Evolutionary conservation across 345 rosid genomes (phyloP).

Genomic region (Acer yangbiense): DNA sequence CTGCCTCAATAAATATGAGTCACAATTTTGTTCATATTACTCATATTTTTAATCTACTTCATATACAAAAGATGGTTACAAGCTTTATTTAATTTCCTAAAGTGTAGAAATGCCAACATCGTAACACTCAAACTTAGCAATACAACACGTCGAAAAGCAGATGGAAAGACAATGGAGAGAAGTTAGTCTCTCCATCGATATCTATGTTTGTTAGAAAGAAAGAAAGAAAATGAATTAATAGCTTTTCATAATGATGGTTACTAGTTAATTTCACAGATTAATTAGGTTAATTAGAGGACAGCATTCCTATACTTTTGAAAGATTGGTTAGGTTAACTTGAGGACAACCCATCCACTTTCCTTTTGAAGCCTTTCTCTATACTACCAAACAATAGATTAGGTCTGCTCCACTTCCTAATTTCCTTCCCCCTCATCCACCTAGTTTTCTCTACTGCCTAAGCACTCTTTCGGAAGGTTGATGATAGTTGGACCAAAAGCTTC

Average conservation of each 20-base stretch:
- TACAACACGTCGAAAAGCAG: not conserved
- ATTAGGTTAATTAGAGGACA: not conserved
- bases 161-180: not conserved
- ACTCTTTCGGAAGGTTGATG: not conserved
- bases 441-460: not conserved
- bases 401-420: not conserved
- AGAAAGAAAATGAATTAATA: not conserved
- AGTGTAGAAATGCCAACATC: not conserved
- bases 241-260: not conserved
- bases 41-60: not conserved
- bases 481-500: not conserved
- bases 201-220: not conserved
- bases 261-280: not conserved
- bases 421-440: not conserved
- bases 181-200: not conserved
- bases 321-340: not conserved
- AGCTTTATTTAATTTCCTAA: not conserved
- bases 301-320: not conserved
- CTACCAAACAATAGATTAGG: not conserved
- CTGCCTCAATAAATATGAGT: not conserved
- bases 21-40: not conserved
- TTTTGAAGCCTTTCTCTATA: not conserved
- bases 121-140: not conserved
- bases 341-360: not conserved
- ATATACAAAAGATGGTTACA: not conserved